Evolutionary conservation across 148 eudicot genomes (phyloP).

Genomic region (Camellia sinensis): DNA sequence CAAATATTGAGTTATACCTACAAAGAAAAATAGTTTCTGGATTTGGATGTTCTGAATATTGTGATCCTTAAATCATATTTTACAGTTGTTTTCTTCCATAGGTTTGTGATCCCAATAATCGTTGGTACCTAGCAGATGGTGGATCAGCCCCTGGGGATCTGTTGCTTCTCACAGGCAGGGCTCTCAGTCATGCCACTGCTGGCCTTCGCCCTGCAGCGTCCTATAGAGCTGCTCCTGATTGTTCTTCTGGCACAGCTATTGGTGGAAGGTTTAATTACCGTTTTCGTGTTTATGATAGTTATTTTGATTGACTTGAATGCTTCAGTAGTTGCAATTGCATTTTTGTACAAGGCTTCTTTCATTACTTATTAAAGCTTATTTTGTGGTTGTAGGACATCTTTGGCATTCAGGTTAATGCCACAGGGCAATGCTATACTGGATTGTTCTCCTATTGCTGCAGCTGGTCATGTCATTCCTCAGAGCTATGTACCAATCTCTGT

Average conservation of each 20-base stretch:
- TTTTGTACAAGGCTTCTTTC: background rate
- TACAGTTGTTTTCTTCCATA: conserved; percentile 28
- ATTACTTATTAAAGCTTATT: conserved; percentile 16
- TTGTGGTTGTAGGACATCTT: conserved; percentile 57
- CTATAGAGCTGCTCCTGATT: conserved; percentile 56
- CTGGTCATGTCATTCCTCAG: conserved; percentile 89
- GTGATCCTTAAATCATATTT: conserved; percentile 24
- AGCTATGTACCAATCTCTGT: conserved; percentile 76
- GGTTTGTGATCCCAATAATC: conserved; percentile 93
- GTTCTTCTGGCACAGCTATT: conserved; percentile 32
- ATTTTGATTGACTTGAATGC: conserved; percentile 15
- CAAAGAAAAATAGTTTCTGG: background rate
- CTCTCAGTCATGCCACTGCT: conserved; percentile 88
- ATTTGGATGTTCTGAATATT: conserved; percentile 1
- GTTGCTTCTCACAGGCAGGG: conserved; percentile 75
- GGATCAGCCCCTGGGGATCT: conserved; percentile 65
- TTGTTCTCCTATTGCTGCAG: conserved; percentile 68
- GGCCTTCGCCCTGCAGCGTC: conserved; percentile 85
- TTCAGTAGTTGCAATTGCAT: background rate
- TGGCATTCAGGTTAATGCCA: conserved; percentile 90
- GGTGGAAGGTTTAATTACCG: conserved; percentile 60
- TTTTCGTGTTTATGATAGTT: background rate
- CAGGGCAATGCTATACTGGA: conserved; percentile 75
- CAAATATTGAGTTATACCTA: background rate
- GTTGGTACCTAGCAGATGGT: conserved; percentile 84